Evolutionary conservation across 2,329 filamentous ascomycete species (phyloP).

Genomic region (Botrytis elliptica): DNA sequence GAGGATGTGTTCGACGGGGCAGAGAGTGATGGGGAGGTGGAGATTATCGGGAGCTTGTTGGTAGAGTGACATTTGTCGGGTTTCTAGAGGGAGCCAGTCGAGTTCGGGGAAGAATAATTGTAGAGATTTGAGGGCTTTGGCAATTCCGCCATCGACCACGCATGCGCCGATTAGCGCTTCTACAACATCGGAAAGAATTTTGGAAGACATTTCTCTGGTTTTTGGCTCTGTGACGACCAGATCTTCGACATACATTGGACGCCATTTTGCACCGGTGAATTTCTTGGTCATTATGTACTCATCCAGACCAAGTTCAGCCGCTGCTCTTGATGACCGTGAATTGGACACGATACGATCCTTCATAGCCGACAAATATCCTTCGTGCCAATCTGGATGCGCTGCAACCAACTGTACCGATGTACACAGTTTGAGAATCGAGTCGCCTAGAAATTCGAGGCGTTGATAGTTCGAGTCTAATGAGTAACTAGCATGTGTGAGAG

Average conservation of each 20-base stretch:
- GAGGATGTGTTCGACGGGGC: constrained; percentile 61
- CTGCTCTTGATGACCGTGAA: constrained; percentile 64
- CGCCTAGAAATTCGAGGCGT: constrained; percentile 81
- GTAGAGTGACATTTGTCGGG: constrained; percentile 47
- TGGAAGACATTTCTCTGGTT: constrained; percentile 58
- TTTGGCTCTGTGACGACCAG: constrained; percentile 31
- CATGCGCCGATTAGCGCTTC: constrained; percentile 81
- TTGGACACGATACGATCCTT: constrained; percentile 76
- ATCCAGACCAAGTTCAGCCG: constrained; percentile 63
- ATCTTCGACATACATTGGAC: constrained; percentile 57
- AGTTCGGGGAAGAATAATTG: constrained; percentile 62
- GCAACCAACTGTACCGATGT: constrained; percentile 63
- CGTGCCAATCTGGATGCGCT: constrained; percentile 64
- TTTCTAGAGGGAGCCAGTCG: constrained; percentile 50
- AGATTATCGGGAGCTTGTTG: constrained; percentile 41
- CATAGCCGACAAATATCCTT: constrained; percentile 67
- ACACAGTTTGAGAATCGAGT: constrained; percentile 76
- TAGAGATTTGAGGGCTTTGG: constrained; percentile 63
- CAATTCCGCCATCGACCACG: constrained; percentile 65
- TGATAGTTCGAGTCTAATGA: constrained; percentile 69
- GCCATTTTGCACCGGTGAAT: constrained; percentile 74
- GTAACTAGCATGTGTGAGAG: constrained; percentile 67
- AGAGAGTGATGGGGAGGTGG: constrained; percentile 41
- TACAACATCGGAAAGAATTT: constrained; percentile 82
- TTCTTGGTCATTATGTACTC: constrained; percentile 66